phyloP scores from a whole-genome alignment of 768 basidiomycete species.

The Tylopilus subfusipes region DNA sequence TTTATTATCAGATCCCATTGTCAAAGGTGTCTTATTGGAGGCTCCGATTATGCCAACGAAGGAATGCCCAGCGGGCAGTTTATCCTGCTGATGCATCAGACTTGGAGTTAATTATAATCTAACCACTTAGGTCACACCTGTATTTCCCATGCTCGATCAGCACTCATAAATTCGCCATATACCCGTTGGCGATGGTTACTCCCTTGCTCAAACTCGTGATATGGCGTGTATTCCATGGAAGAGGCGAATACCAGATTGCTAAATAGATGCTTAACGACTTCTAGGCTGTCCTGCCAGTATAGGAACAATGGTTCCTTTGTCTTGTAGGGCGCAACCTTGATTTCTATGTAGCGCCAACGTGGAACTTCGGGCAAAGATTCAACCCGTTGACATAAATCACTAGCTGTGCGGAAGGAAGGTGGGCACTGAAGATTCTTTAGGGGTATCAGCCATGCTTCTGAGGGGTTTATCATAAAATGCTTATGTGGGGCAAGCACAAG shows the following conservation, averaged over 20 bases:
- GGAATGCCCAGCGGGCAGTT: background rate
- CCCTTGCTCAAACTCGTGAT: slow-evolving; percentile 3
- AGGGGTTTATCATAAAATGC: background rate
- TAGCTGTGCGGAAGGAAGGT: background rate
- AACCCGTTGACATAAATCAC: background rate
- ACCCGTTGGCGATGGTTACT: background rate
- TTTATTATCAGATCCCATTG: background rate
- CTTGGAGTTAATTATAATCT: background rate
- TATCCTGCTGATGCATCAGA: background rate
- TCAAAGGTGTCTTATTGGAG: background rate
- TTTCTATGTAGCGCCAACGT: background rate
- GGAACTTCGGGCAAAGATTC: slow-evolving; percentile 3
- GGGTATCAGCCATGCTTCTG: background rate
- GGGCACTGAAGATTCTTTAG: background rate
- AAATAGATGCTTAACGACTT: slow-evolving; percentile 26
- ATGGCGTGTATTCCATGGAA: slow-evolving; percentile 4
- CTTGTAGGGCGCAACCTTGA: background rate
- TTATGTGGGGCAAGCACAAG: background rate
- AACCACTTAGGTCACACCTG: background rate
- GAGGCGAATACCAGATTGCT: slow-evolving; percentile 19
- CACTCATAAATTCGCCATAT: slow-evolving; percentile 1
- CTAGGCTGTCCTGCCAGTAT: slow-evolving; percentile 22
- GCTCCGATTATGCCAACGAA: background rate
- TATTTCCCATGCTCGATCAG: background rate
- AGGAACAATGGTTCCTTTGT: background rate